These are phyloP conservation scores for Sclerospora graminicola DNA, from an alignment of 352 stramenopile genomes.

Conservation along the genomic window DNA sequence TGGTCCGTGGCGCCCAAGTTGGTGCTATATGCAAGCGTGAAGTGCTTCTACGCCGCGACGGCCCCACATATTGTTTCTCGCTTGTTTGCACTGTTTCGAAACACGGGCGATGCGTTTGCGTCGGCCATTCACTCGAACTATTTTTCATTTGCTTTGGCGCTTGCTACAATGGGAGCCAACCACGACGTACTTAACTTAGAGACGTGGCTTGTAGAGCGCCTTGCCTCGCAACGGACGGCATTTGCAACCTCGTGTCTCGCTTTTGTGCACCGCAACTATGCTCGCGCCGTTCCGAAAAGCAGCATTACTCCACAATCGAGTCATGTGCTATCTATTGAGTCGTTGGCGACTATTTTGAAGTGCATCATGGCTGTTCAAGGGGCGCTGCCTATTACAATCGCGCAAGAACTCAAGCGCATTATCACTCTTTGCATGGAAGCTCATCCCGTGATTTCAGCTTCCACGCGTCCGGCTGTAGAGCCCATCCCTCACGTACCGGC, in stretches of 20 bases:
- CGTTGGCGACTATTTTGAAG: slow-evolving; percentile 76
- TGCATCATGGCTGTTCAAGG: slow-evolving; percentile 66
- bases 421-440: slow-evolving; percentile 76
- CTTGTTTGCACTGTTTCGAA: slow-evolving; percentile 76
- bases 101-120: slow-evolving; percentile 72
- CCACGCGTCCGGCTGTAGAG: slow-evolving; percentile 41
- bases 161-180: slow-evolving; percentile 80
- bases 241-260: slow-evolving; percentile 79
- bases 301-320: slow-evolving; percentile 72
- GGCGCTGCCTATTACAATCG: slow-evolving; percentile 54
- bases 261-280: slow-evolving; percentile 81
- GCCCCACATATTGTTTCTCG: slow-evolving; percentile 73
- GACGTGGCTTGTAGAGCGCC: slow-evolving; percentile 70
- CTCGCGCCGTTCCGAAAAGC: slow-evolving; percentile 69
- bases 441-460: slow-evolving; percentile 67
- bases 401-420: slow-evolving; percentile 75
- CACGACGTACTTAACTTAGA: slow-evolving; percentile 79
- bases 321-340: slow-evolving; percentile 77
- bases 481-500: slow-evolving; percentile 9
- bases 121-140: slow-evolving; percentile 84
- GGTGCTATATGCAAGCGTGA: slow-evolving; percentile 81
- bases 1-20: slow-evolving; percentile 81
- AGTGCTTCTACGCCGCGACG: slow-evolving; percentile 76
- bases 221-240: slow-evolving; percentile 66
- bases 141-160: slow-evolving; percentile 74